A percentile compares a stretch with the other conserved stretches of the same genome.
Evolutionary conservation across 306 rosid species (phyloP).

Genomic region (Ochetophila trinervis): DNA sequence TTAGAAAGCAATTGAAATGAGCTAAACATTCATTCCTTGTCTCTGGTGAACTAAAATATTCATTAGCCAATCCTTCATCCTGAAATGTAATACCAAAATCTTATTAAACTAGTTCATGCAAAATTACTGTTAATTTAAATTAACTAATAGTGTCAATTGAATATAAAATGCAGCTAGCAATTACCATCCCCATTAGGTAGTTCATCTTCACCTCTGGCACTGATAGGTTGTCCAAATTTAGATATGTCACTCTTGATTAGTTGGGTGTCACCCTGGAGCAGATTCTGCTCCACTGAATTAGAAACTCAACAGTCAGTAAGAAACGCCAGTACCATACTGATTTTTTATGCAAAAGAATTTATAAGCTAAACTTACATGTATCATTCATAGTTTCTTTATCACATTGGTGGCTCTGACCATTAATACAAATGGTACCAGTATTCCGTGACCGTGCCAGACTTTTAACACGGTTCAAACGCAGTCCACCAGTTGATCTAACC

Average conservation of each 20-base stretch:
- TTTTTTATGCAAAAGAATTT: not conserved
- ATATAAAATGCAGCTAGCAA: conserved; percentile 8
- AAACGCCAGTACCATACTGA: not conserved
- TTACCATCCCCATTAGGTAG: conserved; percentile 21
- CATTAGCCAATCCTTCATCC: conserved; percentile 25
- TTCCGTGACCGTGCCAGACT: conserved; percentile 52
- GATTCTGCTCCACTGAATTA: conserved; percentile 26
- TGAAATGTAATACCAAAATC: conserved; percentile 24
- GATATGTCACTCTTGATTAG: conserved; percentile 12
- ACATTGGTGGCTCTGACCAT: conserved; percentile 19
- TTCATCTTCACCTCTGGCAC: conserved; percentile 21
- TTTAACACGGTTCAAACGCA: conserved; percentile 61
- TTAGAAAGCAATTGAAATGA: conserved; percentile 13
- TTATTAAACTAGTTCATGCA: not conserved
- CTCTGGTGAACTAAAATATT: conserved; percentile 7
- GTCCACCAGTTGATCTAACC: conserved; percentile 33
- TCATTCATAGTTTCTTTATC: not conserved
- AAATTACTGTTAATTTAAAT: conserved; percentile 1
- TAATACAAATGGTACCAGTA: conserved; percentile 21
- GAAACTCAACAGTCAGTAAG: conserved; percentile 1
- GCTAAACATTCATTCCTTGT: conserved; percentile 10
- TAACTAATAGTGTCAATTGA: not conserved
- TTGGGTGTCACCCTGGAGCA: conserved; percentile 22
- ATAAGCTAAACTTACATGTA: not conserved
- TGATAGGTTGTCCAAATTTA: conserved; percentile 16